phyloP scores from a whole-genome alignment of 768 basidiomycete species.

The Pleurotus djamor region DNA sequence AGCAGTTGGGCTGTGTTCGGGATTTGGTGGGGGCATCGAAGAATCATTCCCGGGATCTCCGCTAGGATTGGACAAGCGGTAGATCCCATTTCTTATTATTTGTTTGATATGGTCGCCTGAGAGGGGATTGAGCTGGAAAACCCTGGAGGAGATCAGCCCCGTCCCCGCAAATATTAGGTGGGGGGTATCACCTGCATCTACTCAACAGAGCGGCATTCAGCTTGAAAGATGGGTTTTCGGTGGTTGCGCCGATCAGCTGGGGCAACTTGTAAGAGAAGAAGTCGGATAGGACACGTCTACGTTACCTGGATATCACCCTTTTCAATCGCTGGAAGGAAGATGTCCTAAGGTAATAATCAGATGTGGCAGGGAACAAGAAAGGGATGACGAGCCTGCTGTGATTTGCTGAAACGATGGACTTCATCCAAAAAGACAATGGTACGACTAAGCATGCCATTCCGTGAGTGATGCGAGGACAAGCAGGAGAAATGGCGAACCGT shows the following conservation, averaged over 20 bases:
- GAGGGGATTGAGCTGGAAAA: conserved; percentile 71
- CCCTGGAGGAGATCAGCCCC: conserved; percentile 37
- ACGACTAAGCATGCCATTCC: conserved; percentile 33
- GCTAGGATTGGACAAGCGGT: background rate
- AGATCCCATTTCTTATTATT: conserved; percentile 44
- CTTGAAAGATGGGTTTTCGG: conserved; percentile 89
- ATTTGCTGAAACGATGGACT: conserved; percentile 76
- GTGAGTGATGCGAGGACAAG: conserved; percentile 4
- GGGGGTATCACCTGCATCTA: conserved; percentile 60
- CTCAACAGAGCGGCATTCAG: conserved; percentile 70
- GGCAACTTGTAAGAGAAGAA: no score
- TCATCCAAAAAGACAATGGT: conserved; percentile 84
- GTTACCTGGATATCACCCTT: conserved; percentile 67
- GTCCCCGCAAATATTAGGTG: no score
- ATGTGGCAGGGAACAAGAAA: background rate
- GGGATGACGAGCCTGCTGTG: conserved; percentile 51
- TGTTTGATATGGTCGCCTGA: conserved; percentile 56
- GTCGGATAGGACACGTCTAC: no score
- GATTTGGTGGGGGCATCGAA: conserved; percentile 5
- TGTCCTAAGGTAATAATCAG: conserved; percentile 42
- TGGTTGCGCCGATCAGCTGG: conserved; percentile 79
- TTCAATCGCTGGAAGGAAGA: conserved; percentile 82
- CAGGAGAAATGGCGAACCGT: conserved; percentile 32
- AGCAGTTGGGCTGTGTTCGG: conserved; percentile 10
- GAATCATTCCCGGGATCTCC: background rate